Conservation (phyloP, 768 basidiomycete genomes). For the Kwoniella pini region DNA sequence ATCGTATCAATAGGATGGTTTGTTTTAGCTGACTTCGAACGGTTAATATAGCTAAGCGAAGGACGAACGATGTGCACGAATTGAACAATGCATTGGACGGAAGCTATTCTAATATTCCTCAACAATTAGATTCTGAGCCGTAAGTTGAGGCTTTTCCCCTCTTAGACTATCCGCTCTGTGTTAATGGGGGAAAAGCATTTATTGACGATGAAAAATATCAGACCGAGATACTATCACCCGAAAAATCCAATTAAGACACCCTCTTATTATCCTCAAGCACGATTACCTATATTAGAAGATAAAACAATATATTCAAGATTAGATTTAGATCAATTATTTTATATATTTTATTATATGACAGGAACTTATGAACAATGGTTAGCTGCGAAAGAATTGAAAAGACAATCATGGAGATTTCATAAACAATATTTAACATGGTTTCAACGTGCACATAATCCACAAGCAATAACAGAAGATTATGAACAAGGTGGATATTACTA, state of each 20-base stretch:
- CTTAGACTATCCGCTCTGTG: too few relatives aligned
- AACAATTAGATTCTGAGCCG: conserved; percentile 95
- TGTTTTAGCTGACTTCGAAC: background rate
- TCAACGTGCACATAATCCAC: conserved; percentile 95
- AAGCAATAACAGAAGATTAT: conserved; percentile 98
- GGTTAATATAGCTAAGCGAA: conserved; percentile 37
- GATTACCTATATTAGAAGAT: conserved; percentile 75
- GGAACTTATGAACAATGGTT: conserved; percentile 98
- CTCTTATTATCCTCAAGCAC: conserved; percentile 88
- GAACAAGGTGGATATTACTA: conserved; percentile 99
- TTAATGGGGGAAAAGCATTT: too few relatives aligned
- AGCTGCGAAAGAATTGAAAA: conserved; percentile 93
- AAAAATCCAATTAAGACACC: conserved; percentile 90
- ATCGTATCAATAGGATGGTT: too few relatives aligned
- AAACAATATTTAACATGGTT: conserved; percentile 99
- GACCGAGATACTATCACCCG: conserved; percentile 96
- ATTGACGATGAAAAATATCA: conserved; percentile 50
- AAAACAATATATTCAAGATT: conserved; percentile 83
- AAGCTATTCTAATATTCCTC: conserved; percentile 83
- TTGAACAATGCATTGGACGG: conserved; percentile 91
- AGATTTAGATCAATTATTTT: conserved; percentile 96
- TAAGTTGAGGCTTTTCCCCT: too few relatives aligned
- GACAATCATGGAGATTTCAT: conserved; percentile 98
- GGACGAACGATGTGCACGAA: conserved; percentile 71
- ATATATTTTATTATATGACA: conserved; percentile 96